Conservation (phyloP, 495 filamentous ascomycete species). For the Polyplosphaeria fusca region DNA sequence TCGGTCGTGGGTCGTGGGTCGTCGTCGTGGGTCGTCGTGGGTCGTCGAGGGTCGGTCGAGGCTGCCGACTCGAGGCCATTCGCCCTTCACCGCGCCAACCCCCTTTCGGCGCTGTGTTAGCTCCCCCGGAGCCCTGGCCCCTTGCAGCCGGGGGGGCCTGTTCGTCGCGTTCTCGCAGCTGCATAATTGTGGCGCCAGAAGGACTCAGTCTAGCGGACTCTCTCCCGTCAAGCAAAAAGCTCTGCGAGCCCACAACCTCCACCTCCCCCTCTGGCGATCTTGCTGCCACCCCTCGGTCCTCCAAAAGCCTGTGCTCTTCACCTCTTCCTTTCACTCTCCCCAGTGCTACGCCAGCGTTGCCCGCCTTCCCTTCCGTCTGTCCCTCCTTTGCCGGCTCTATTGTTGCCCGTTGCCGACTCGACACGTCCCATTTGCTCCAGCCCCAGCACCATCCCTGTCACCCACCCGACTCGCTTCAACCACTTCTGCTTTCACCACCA, state of each 20-base stretch:
- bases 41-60: not conserved
- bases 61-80: too few relatives aligned
- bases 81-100: too few relatives aligned
- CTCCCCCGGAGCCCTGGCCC: not conserved
- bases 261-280: constrained; percentile 1
- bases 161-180: not conserved
- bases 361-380: not conserved
- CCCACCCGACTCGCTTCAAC: not conserved
- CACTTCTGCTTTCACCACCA: not conserved
- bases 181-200: not conserved
- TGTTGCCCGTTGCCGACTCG: too few relatives aligned
- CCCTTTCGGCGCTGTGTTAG: too few relatives aligned
- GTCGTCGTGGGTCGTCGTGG: not conserved
- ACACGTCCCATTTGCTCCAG: too few relatives aligned
- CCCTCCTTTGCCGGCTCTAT: not conserved
- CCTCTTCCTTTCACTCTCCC: not conserved
- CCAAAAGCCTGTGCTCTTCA: not conserved
- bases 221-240: constrained; percentile 3
- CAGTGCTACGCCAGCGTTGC: not conserved
- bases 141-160: not conserved
- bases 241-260: not conserved
- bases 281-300: not conserved
- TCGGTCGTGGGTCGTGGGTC: not conserved
- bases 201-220: not conserved
- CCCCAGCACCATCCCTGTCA: not conserved